Evolutionary conservation across 768 basidiomycete genomes (phyloP).

Genomic region (Mycena leptocephala): DNA sequence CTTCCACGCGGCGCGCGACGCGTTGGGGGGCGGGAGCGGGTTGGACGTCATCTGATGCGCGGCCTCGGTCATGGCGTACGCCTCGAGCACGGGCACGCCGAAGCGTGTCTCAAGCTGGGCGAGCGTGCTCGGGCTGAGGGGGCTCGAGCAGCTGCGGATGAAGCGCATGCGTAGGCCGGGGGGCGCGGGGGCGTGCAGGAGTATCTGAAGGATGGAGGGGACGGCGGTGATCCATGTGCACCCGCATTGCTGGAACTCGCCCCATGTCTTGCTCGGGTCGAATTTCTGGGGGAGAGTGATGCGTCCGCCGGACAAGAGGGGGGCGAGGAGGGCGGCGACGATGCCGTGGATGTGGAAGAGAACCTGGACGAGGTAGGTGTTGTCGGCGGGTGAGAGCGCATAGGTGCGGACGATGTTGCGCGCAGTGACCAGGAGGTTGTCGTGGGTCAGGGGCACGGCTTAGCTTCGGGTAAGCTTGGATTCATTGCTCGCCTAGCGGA

Average conservation of each 20-base stretch:
- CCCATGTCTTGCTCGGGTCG: conserved; percentile 13
- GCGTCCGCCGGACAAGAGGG: conserved; percentile 8
- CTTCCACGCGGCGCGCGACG: background rate
- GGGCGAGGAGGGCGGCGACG: conserved; percentile 18
- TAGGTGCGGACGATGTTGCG: conserved; percentile 24
- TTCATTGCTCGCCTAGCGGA: background rate
- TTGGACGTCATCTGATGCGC: conserved; percentile 27
- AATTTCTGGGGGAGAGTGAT: conserved; percentile 12
- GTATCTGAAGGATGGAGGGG: conserved; percentile 9
- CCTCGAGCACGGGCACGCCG: conserved; percentile 15
- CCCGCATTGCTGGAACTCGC: conserved; percentile 7
- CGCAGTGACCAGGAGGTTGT: conserved; percentile 22
- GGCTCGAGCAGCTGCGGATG: conserved; percentile 24
- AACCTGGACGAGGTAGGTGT: conserved; percentile 26
- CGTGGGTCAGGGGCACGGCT: conserved; percentile 21
- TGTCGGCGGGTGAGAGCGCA: conserved; percentile 11
- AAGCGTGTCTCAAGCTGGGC: conserved; percentile 12
- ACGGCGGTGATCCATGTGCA: conserved; percentile 22
- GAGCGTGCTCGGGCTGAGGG: conserved; percentile 20
- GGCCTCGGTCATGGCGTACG: conserved; percentile 21
- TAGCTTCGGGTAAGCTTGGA: background rate
- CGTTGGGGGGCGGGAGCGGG: background rate
- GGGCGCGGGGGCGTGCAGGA: conserved; percentile 16
- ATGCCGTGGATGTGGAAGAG: conserved; percentile 26
- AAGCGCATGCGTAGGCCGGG: conserved; percentile 1